Base-by-base conservation (phyloP, 371 early-diverging fungal species). In the Catenaria anguillulae region DNA sequence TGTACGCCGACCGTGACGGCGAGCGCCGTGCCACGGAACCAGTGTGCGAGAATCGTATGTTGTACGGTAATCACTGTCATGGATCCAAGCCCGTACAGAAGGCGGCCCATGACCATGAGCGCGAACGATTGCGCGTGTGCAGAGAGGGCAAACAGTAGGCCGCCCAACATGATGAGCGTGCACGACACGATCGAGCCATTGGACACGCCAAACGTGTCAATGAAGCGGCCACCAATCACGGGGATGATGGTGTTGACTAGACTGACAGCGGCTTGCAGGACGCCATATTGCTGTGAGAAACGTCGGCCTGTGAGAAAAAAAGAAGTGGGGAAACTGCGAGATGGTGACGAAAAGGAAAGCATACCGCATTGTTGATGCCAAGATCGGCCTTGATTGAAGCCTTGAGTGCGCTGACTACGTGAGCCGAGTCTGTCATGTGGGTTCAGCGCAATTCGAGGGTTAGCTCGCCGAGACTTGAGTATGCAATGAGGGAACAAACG, bases 201-300 rank as follows among this genome's bases (percentile, higher is more conserved):
- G 23, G 76, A 68, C 21, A 84, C 82, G 23, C 86, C 86, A 71
- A 84, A 85, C 35, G 79, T 70, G 61, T 85, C 86, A 31, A 85
- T 77, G 65, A 84, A 84, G 48, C 85, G 71, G n/a, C 86, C 86
- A 31, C 85, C 85, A 17, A 84, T 64, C 2, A 85, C 67, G 0
- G 86, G 86, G 36, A 85, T 60, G 15, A 86, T 66, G 0, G 86
- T 86, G 68, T 85, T 85, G 21, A 86, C 84, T 55, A 84, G 74
- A 8, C 83, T 74, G 4, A 86, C 84, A 33, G 81, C 75, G 4
- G 86, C 84, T 67, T 84, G 84, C 23, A 86, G 65, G 8, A 78
- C 78, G 29, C 85, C 85, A 68, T 85, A 86, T 62, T 86, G 81
- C 58, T 58, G 23, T 15, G 2, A n/a, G 0, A 0, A 24, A 33